Conservation (phyloP, 129 eudicot species). For the Artemisia annua region DNA sequence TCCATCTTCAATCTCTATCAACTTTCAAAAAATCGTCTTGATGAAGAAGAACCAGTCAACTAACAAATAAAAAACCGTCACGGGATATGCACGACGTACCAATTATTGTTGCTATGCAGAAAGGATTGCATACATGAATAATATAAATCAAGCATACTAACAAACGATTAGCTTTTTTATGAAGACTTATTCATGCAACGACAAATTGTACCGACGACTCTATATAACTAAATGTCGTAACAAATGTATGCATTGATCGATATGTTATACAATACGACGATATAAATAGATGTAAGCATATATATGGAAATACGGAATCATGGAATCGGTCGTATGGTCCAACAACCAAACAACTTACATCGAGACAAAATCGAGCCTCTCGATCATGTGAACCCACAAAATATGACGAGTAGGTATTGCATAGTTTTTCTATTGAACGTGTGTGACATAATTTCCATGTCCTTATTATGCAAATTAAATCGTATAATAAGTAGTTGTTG, state of each 20-base stretch:
- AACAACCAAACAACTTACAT: conserved; percentile 4
- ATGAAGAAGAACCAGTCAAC: background rate
- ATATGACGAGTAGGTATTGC: conserved; percentile 11
- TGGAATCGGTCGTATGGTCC: conserved; percentile 19
- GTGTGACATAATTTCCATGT: conserved; percentile 27
- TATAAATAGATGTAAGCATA: background rate
- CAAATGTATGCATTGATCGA: no score
- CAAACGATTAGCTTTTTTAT: background rate
- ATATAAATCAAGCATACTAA: background rate
- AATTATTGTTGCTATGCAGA: background rate
- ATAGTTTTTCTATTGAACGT: background rate
- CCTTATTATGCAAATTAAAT: conserved; percentile 9
- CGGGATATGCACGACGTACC: background rate
- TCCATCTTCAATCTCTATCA: background rate
- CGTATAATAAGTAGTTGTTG: no score
- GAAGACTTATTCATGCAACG: background rate
- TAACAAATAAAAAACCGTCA: background rate
- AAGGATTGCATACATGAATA: background rate
- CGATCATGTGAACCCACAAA: conserved; percentile 15
- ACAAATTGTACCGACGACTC: background rate
- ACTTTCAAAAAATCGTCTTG: background rate
- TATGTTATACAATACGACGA: background rate
- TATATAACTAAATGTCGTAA: background rate
- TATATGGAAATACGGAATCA: background rate
- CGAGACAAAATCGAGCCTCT: conserved; percentile 1